Base-by-base conservation (phyloP, 176 grass and related monocot genomes). In the Elymus sibiricus region DNA sequence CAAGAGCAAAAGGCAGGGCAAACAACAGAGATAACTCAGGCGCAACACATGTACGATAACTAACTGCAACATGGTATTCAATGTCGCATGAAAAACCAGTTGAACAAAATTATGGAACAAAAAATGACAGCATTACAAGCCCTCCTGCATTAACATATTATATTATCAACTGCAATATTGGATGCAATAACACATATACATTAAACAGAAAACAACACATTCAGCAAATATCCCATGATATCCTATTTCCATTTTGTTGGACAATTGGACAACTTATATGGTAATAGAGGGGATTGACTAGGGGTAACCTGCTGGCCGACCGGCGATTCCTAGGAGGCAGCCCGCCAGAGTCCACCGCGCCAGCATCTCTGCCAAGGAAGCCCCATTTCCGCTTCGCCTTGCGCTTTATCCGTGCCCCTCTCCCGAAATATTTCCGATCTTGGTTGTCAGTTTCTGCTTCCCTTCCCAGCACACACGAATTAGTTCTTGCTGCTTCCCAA, bases 311-410 rank as follows among this genome's bases (percentile, higher is more conserved):
- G n/a, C 14, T 17, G 5, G 24, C 28, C 42, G 71, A 74, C 71
- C 42, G 24, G 7, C 71, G 71, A 47, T 28, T n/a, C 28, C 71
- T n/a, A 74, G 70, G 7, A 46, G 22, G 70, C 40, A 46, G 39
- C 21, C 22, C 35, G 37, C 7, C 21, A 22, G 68, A 71, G 35
- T 40, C 68, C 70, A 15, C n/a, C 6, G 70, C 7, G 69, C 70
- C 70, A 3, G 39, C 39, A 46, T 40, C 13, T 1, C 12, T 39
- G 3, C 12, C n/a, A 46, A 44, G 39, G 39, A 9, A 74, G 40
- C 71, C 71, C 71, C 71, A 74, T 25, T 74, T 74, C 7, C 71
- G 71, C 42, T 74, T 74, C 13, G 71, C 71, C 42, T 74, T 74
- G 1, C 42, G 71, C 40, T 74, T 74, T 74, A 74, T 74, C 3